A percentile compares a stretch with the other conserved stretches of the same genome.
These are phyloP conservation scores for Brassica juncea DNA, from an alignment of 345 rosid species.

Conservation along the genomic window DNA sequence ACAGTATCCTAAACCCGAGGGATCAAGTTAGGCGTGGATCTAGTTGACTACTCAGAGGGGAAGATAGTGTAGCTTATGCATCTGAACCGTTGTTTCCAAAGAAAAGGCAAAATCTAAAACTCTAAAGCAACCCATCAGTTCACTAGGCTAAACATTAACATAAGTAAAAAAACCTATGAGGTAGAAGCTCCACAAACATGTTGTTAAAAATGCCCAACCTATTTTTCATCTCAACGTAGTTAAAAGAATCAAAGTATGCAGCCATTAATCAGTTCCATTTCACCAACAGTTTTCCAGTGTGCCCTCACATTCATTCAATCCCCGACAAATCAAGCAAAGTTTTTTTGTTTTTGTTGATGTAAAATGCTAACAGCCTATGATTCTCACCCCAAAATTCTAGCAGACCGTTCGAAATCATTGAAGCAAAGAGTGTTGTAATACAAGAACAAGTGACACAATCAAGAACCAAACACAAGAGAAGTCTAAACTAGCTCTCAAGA, in stretches of 20 bases:
- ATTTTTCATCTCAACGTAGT: background rate
- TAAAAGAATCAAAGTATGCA: background rate
- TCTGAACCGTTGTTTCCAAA: conserved; percentile 10
- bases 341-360: background rate
- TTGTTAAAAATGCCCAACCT: background rate
- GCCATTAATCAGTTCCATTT: background rate
- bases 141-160: conserved; percentile 10
- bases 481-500: no score
- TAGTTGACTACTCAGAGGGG: background rate
- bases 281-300: background rate
- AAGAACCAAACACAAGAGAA: background rate
- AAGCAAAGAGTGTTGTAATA: background rate
- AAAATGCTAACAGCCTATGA: background rate
- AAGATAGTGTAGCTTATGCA: background rate
- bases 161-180: background rate
- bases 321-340: background rate
- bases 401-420: conserved; percentile 14
- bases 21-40: background rate
- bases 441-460: background rate
- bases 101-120: background rate
- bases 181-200: conserved; percentile 4
- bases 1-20: background rate
- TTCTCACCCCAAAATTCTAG: conserved; percentile 6
- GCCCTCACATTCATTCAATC: background rate
- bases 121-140: conserved; percentile 7